phyloP scores from a whole-genome alignment of 1,139 yeast genomes.

The Saccharomyces hybrid region DNA sequence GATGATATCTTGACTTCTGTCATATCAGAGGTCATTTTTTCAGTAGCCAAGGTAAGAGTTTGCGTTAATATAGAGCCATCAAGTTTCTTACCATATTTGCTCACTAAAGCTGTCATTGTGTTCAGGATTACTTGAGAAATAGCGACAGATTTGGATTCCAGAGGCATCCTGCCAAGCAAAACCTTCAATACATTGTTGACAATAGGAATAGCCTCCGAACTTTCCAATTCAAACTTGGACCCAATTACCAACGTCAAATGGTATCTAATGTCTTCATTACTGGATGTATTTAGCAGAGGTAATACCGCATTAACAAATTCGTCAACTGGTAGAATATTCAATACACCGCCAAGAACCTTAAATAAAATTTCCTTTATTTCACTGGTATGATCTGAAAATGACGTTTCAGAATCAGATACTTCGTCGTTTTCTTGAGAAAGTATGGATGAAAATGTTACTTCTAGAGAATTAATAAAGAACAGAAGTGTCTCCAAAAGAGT shows the following conservation, averaged over 20 bases:
- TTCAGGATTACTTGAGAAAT: constrained; percentile 66
- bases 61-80: constrained; percentile 44
- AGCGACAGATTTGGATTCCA: constrained; percentile 37
- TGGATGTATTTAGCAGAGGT: constrained; percentile 36
- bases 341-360: constrained; percentile 50
- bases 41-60: constrained; percentile 45
- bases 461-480: constrained; percentile 25
- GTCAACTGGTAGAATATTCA: constrained; percentile 67
- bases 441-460: background rate
- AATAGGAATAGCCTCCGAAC: constrained; percentile 41
- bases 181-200: constrained; percentile 44
- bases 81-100: constrained; percentile 51
- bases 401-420: constrained; percentile 16
- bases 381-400: constrained; percentile 15
- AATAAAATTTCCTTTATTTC: constrained; percentile 33
- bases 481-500: constrained; percentile 36
- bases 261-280: constrained; percentile 37
- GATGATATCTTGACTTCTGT: constrained; percentile 68
- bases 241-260: constrained; percentile 57
- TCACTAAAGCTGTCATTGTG: constrained; percentile 54
- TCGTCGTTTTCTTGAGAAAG: constrained; percentile 8
- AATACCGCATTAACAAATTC: constrained; percentile 61
- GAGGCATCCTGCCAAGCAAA: constrained; percentile 40
- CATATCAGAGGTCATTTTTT: constrained; percentile 42
- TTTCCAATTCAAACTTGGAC: constrained; percentile 63